Conservation (phyloP, 306 rosid species). For the Datisca glomerata region DNA sequence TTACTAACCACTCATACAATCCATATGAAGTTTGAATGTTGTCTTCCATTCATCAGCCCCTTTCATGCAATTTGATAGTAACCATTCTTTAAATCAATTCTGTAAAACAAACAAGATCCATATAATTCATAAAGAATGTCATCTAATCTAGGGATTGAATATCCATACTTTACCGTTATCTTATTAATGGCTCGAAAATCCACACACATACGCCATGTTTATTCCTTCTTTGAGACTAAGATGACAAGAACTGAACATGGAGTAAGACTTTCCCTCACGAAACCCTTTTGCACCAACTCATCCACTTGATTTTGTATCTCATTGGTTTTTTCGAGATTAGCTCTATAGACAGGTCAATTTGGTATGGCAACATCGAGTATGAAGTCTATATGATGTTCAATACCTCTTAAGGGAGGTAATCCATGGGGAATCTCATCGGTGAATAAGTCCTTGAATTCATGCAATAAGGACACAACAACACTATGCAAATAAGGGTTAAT, state of each 20-base stretch:
- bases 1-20: not conserved
- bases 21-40: not conserved
- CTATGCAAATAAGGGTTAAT: too few relatives aligned
- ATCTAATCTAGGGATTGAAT: not conserved
- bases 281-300: not conserved
- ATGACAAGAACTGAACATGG: not conserved
- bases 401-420: not conserved
- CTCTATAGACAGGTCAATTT: not conserved
- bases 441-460: not conserved
- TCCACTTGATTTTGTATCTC: not conserved
- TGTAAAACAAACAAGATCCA: not conserved
- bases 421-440: not conserved
- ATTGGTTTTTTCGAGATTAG: not conserved
- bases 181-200: not conserved
- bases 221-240: not conserved
- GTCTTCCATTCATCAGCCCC: not conserved
- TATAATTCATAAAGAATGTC: not conserved
- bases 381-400: not conserved
- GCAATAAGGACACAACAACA: too few relatives aligned
- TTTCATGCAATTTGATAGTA: not conserved
- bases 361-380: not conserved
- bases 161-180: not conserved
- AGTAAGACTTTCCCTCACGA: not conserved
- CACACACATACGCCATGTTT: not conserved
- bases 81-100: not conserved